A percentile compares a stretch with the other conserved stretches of the same genome.
Conservation (phyloP, 148 eudicot genomes). For the Rhododendron ovatum region DNA sequence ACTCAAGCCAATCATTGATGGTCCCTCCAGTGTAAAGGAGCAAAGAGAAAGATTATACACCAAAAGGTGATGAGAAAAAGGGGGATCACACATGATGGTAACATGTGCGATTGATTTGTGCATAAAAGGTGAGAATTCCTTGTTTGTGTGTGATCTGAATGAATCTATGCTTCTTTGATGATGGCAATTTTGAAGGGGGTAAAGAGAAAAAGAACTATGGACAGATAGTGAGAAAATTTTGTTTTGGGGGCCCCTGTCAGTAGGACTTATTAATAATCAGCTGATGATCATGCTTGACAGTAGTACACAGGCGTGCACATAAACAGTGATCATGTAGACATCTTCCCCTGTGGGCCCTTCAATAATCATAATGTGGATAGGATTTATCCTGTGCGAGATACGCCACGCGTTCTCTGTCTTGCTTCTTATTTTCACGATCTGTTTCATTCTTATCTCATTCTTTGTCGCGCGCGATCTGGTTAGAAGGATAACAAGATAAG, state of each 20-base stretch:
- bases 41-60: slow-evolving; percentile 3
- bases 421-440: not conserved
- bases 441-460: not conserved
- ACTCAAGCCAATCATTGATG: slow-evolving; percentile 17
- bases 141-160: slow-evolving; percentile 17
- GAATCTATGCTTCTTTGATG: not conserved
- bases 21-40: not conserved
- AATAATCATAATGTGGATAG: not conserved
- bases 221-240: not conserved
- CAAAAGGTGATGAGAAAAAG: slow-evolving; percentile 5
- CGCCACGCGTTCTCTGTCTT: not conserved
- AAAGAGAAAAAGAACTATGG: not conserved
- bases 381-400: not conserved
- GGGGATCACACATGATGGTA: slow-evolving; percentile 7
- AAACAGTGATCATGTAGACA: slow-evolving; percentile 5
- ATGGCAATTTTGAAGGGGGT: not conserved
- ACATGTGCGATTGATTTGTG: slow-evolving; percentile 14
- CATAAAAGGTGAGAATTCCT: not conserved
- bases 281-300: slow-evolving; percentile 25
- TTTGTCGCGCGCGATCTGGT: not conserved
- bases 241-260: not conserved
- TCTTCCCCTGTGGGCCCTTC: slow-evolving; percentile 8
- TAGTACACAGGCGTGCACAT: slow-evolving; percentile 19
- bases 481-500: not conserved
- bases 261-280: slow-evolving; percentile 12